phyloP scores from a whole-genome alignment of 202 grass and related monocot genomes.

The Elaeis oleifera region DNA sequence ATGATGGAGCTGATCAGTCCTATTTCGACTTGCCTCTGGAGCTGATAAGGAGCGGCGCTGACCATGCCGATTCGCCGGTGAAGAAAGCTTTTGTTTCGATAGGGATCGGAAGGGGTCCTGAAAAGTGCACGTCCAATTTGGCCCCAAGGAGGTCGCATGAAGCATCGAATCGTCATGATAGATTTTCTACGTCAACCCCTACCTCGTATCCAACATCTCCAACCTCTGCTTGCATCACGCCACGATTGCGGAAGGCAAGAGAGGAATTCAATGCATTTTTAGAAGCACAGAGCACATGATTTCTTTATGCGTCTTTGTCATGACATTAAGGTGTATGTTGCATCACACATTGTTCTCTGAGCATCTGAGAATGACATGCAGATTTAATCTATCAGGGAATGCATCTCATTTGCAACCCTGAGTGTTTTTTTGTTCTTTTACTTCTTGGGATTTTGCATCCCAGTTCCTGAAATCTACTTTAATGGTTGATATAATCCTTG shows the following conservation, averaged over 20 bases:
- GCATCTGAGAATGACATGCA: too few species aligned
- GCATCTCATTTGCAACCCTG: too few species aligned
- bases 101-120: conserved; percentile 32
- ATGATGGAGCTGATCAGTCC: conserved; percentile 13
- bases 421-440: too few species aligned
- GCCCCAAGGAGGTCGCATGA: conserved; percentile 20
- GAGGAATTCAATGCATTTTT: conserved; percentile 33
- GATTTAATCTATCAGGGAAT: too few species aligned
- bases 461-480: too few species aligned
- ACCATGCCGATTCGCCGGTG: conserved; percentile 45
- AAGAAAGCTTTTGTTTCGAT: conserved; percentile 69
- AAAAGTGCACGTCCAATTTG: conserved; percentile 26
- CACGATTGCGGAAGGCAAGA: conserved; percentile 21
- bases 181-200: conserved; percentile 30
- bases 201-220: conserved; percentile 18
- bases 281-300: conserved; percentile 16
- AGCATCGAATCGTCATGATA: conserved; percentile 19
- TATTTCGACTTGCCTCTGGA: conserved; percentile 85
- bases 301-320: too few species aligned
- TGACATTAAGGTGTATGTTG: too few species aligned
- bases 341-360: too few species aligned
- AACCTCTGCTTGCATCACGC: conserved; percentile 18
- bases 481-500: too few species aligned
- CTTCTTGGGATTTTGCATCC: too few species aligned
- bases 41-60: conserved; percentile 38